Conservation (phyloP, 139 green algal species). For the Yamagishiella unicocca region DNA sequence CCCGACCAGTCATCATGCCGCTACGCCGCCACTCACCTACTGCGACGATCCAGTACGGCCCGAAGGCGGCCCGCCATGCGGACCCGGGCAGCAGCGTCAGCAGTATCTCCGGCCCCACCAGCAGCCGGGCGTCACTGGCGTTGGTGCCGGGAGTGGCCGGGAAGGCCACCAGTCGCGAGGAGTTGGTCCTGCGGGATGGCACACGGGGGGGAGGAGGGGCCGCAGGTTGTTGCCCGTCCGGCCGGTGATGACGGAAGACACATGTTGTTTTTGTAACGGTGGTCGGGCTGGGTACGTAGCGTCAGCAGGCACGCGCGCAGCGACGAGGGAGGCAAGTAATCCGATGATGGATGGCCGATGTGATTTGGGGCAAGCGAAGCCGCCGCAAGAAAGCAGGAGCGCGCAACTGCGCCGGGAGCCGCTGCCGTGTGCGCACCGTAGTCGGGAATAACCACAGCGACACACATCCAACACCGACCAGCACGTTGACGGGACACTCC, state of each 20-base stretch:
- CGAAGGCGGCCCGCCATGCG: background rate
- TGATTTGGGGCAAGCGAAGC: no score
- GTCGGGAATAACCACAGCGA: no score
- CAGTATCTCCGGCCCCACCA: slow-evolving; percentile 27
- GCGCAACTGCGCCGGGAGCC: no score
- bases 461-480: no score
- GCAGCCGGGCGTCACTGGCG: background rate
- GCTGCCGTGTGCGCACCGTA: no score
- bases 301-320: background rate
- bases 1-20: background rate
- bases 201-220: background rate
- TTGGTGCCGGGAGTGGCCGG: background rate
- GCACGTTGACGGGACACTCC: no score
- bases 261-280: background rate
- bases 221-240: background rate
- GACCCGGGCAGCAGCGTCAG: background rate
- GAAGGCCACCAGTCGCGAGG: background rate
- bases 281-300: background rate
- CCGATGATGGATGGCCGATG: background rate
- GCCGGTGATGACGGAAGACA: background rate
- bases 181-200: background rate
- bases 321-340: background rate
- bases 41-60: slow-evolving; percentile 43
- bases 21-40: background rate
- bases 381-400: no score